Evolutionary conservation across 1,284 basidiomycete species (phyloP), one percentile per base, ranked within the genome.

Genomic region (Heterobasidion occidentale): DNA sequence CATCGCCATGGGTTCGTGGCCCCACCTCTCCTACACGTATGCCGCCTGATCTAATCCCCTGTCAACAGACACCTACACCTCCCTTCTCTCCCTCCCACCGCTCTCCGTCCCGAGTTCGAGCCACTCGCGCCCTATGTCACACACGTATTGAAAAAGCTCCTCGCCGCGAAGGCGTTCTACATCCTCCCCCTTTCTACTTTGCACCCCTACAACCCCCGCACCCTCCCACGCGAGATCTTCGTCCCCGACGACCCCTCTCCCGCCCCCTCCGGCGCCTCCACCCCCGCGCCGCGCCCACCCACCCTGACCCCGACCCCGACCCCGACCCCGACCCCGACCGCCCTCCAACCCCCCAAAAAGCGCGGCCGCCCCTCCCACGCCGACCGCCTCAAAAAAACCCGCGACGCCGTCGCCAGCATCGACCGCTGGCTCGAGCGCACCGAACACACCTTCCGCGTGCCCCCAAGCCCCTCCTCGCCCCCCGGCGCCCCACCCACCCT

Each of bases 291-390:
- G 46, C 59, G 17, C 46, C 55, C 61, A 45, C 34, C 48, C 15
- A 46, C 4, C 36, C 19, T 19, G 19, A 49, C 36, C 27, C n/a
- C 33, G 9, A 45, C 50, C 33, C 46, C 35, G 3, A n/a, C 11
- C 51, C 1, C 42, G 58, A 17, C 12, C 14, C 42, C 7, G 45
- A 58, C 15, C 46, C 54, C 61, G 51, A 27, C 38, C 59, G 17
- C 46, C 55, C 61, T 44, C 36, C 42, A 33, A 42, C 15, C 36
- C 4, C 36, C 70, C 15, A 84, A 80, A 67, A 83, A 85, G 65
- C 84, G 77, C 64, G 88, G 88, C 4, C 77, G 88, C 0, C 86
- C 85, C 0, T 78, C 84, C 7, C 84, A 76, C 62, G 75, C 79
- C 6, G 85, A 86, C 52, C 81, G 78, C 63, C 69, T 69, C 9